Base-by-base conservation (phyloP, 805 yeast species). In the Nakazawaea sp. region DNA sequence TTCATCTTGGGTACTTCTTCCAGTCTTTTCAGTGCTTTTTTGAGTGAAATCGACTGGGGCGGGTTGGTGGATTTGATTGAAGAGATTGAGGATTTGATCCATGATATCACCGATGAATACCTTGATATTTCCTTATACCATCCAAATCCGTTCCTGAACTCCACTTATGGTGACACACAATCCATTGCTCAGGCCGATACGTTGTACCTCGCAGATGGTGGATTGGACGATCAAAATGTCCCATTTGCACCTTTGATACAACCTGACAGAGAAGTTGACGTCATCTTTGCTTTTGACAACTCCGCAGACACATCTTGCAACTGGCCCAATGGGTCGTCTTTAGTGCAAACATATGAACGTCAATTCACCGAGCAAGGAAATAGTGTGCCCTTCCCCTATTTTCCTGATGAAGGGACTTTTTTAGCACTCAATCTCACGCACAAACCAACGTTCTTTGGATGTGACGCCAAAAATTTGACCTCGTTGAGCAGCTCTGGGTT, bases 1-100 rank as follows among this genome's bases (percentile, higher is more conserved):
- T 77, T 75, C 45, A 60, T 79, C 4, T 66, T 77, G 0, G 85
- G 76, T 0, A 73, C 84, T 0, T 77, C 84, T 1, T 77, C 85
- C 0, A 73, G 81, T 0, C 52, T 78, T 20, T 78, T 78, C 58
- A 78, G 72, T 46, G 68, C 61, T 44, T 68, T 75, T 0, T 59
- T 77, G 38, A 50, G 68, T 8, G 55, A 59, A 4, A 52, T 58
- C 25, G 55, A 71, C 36, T 55, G 58, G 35, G 49, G 62, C 1
- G 76, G 76, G 0, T 45, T 72, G 18, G 57, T 64, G 11, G 52
- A 52, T 19, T 56, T 59, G 24, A 49, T 26, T 18, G 31, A 25
- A n/a, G 28, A 29, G 18, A n/a, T 23, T 17, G 30, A 53, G 26
- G 58, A 60, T 1, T 46, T 46, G 17, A 40, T 44, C 16, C 75